Evolutionary conservation across 768 basidiomycete species (phyloP), one percentile per base, ranked within the genome.

Genomic region (Naganishia friedmannii): DNA sequence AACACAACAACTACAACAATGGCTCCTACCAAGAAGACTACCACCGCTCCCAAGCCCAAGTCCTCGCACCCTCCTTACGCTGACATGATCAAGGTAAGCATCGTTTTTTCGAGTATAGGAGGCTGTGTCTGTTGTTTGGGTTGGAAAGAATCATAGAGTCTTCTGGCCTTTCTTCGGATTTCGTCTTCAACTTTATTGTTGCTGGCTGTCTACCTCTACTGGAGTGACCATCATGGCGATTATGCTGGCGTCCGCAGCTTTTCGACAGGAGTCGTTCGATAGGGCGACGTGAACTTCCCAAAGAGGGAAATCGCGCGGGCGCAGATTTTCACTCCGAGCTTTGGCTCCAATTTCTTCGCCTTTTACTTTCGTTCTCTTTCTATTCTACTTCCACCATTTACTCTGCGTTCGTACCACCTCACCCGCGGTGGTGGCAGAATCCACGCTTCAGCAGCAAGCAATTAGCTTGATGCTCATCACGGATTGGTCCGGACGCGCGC

Each of bases 31-130:
- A 75, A 70, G 74, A 71, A 66, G 60, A 53, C 79, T 69, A 72
- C 76, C 71, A 70, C 76, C 54, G 69, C 76, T 74, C 79, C 74
- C 63, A 80, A 79, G 75, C 75, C 74, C 70, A 74, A 82, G 76
- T 74, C 82, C 54, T 54, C 77, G 29, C 89, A 89, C 81, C 89
- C 89, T 6, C 82, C 82, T 45, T 82, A 82, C 81, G 78, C 81
- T 56, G 82, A 83, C 55, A 85, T 85, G 84, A 82, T 83, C 76
- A 81, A 76, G 77, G 81, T 82, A 73, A 77, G 81, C 78, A 55
- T 39, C 63, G 7, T 60, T 70, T 60, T 70, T 65, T 60, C 72
- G 42, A 72, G 63, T 26, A 9, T 23, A 32, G 32, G 37, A 46
- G 60, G 60, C 60, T 63, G 60, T 63, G 60, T 63, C 23, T 12